Conservation (phyloP, 2,329 filamentous ascomycete species). For the Cladophialophora carrionii region DNA sequence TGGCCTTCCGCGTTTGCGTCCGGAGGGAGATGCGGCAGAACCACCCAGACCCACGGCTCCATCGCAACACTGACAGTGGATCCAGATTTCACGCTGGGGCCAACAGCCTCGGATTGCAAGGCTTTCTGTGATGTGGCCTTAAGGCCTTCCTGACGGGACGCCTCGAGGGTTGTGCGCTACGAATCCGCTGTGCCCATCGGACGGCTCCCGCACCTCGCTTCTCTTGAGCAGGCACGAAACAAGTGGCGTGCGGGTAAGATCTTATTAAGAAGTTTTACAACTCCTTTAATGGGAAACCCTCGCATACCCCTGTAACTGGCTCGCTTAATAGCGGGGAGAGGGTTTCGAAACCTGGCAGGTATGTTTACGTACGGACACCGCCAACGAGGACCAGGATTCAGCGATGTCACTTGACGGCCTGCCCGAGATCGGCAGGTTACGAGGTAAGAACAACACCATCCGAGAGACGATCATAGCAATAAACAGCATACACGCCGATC, state of each 20-base stretch:
- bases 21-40: not conserved
- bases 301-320: not conserved
- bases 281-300: slow-evolving; percentile 14
- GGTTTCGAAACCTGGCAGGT: not conserved
- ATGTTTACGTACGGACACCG: not conserved
- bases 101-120: slow-evolving; percentile 4
- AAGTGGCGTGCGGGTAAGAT: slow-evolving; percentile 8
- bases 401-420: not conserved
- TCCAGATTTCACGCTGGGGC: slow-evolving; percentile 12
- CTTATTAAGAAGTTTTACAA: slow-evolving; percentile 10
- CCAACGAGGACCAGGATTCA: not conserved
- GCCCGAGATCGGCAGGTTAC: slow-evolving; percentile 11
- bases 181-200: not conserved
- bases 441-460: not conserved
- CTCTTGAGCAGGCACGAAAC: not conserved
- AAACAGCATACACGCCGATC: slow-evolving; percentile 12
- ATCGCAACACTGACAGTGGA: not conserved
- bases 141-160: not conserved
- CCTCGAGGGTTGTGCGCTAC: not conserved
- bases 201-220: not conserved
- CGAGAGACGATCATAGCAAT: slow-evolving; percentile 13
- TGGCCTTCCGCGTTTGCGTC: not conserved
- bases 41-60: not conserved
- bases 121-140: not conserved
- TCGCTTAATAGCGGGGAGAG: not conserved